Evolutionary conservation across 2,329 filamentous ascomycete species (phyloP).

Genomic region (Xylariaceae sp.): DNA sequence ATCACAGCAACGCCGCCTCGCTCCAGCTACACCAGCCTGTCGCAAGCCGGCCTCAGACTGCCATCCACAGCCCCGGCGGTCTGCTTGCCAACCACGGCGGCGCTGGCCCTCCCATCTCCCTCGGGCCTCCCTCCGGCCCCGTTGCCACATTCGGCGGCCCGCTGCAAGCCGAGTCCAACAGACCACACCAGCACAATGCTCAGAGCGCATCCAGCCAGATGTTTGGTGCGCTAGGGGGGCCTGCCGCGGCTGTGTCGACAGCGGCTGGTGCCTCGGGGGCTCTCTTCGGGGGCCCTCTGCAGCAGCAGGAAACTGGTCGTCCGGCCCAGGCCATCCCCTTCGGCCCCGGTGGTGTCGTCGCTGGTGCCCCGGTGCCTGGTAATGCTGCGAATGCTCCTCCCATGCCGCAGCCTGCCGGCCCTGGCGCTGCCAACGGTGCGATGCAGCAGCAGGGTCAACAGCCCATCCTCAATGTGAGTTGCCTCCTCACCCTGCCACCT

Average conservation of each 20-base stretch:
- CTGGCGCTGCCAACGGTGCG: slow-evolving; percentile 37
- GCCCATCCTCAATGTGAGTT: slow-evolving; percentile 73
- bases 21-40: slow-evolving; percentile 94
- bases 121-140: slow-evolving; percentile 52
- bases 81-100: slow-evolving; percentile 73
- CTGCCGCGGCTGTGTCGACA: slow-evolving; percentile 20
- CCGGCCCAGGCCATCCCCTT: slow-evolving; percentile 63
- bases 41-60: slow-evolving; percentile 73
- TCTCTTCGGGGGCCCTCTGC: slow-evolving; percentile 69
- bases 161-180: slow-evolving; percentile 50
- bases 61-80: slow-evolving; percentile 90
- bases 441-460: slow-evolving; percentile 65
- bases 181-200: slow-evolving; percentile 51
- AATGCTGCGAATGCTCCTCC: slow-evolving; percentile 31
- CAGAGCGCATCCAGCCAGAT: slow-evolving; percentile 51
- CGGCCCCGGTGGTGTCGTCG: slow-evolving; percentile 50
- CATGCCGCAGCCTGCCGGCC: slow-evolving; percentile 34
- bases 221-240: slow-evolving; percentile 41
- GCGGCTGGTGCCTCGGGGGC: slow-evolving; percentile 54
- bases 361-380: slow-evolving; percentile 47
- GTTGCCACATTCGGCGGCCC: slow-evolving; percentile 52
- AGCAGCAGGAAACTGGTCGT: slow-evolving; percentile 52
- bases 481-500: neutral
- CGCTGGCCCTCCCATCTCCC: slow-evolving; percentile 50
- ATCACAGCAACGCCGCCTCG: slow-evolving; percentile 84